A percentile compares a stretch with the other conserved stretches of the same genome.
These are phyloP conservation scores for Alternaria atra DNA, from an alignment of 2,329 filamentous ascomycete species.

Conservation along the genomic window DNA sequence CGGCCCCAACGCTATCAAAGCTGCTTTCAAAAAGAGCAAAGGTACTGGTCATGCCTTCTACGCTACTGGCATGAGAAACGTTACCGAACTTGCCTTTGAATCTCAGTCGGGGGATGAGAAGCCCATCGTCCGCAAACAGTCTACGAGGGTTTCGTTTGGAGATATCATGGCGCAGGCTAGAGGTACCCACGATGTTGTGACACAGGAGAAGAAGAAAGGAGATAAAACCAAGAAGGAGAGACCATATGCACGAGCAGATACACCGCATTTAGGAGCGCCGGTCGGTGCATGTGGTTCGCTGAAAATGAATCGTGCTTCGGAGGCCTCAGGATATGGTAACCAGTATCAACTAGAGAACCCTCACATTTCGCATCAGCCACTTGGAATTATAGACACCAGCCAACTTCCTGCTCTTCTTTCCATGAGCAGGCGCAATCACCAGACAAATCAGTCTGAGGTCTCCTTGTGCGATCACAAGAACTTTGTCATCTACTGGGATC, in stretches of 20 bases:
- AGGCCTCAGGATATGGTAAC: neutral
- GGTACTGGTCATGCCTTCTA: neutral
- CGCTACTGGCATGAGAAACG: neutral
- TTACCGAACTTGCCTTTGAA: neutral
- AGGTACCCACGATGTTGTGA: neutral
- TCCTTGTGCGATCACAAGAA: slow-evolving; percentile 11
- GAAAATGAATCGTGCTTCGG: neutral
- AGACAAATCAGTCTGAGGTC: neutral
- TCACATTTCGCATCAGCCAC: neutral
- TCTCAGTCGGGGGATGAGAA: neutral
- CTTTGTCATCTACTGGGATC: slow-evolving; percentile 11
- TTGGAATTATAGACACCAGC: neutral
- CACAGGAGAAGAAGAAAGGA: neutral
- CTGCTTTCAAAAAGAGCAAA: neutral
- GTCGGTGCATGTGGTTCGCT: neutral
- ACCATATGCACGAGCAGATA: neutral
- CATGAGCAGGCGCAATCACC: neutral
- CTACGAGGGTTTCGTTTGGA: neutral
- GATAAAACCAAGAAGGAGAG: neutral
- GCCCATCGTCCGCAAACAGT: neutral
- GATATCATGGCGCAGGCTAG: slow-evolving; percentile 4
- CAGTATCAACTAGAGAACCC: slow-evolving; percentile 1
- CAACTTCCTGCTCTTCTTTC: neutral
- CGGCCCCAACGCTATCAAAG: neutral
- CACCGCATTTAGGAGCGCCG: neutral